These are phyloP conservation scores for Glarea lozoyensis DNA, from an alignment of 495 filamentous ascomycete species.

Conservation along the genomic window DNA sequence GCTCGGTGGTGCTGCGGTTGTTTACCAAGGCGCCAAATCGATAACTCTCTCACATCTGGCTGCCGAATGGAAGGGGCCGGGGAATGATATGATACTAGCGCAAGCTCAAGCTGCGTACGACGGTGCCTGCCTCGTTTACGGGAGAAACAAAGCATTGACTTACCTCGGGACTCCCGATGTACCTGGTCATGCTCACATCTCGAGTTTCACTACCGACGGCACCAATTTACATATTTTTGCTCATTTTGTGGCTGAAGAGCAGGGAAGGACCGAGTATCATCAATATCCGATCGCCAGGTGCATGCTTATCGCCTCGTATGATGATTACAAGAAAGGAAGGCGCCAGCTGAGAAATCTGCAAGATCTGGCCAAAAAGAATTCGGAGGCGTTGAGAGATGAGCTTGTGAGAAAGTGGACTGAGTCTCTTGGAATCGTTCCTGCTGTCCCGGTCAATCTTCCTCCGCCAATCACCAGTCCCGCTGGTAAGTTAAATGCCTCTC, in stretches of 20 bases:
- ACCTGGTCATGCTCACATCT: conserved; percentile 4
- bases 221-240: conserved; percentile 10
- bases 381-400: conserved; percentile 4
- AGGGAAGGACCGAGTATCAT: conserved; percentile 10
- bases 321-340: conserved; percentile 9
- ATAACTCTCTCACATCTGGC: conserved; percentile 9
- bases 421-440: too few relatives aligned
- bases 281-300: conserved; percentile 9
- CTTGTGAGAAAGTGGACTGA: conserved; percentile 1
- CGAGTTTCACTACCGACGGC: conserved; percentile 10
- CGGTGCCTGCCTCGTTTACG: conserved; percentile 9
- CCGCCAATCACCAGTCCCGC: too few relatives aligned
- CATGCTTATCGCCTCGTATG: conserved; percentile 4
- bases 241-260: conserved; percentile 6
- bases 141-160: conserved; percentile 5
- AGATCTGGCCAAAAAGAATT: conserved; percentile 3
- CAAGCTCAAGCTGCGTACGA: conserved; percentile 9
- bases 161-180: conserved; percentile 5
- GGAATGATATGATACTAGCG: conserved; percentile 8
- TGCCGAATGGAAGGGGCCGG: conserved; percentile 9
- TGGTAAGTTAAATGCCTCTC: too few relatives aligned
- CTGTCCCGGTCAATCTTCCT: too few relatives aligned
- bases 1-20: conserved; percentile 9
- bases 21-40: background rate
- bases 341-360: conserved; percentile 9